phyloP scores from a whole-genome alignment of 2,329 filamentous ascomycete species.

The Lecanoromycetidae sp. region DNA sequence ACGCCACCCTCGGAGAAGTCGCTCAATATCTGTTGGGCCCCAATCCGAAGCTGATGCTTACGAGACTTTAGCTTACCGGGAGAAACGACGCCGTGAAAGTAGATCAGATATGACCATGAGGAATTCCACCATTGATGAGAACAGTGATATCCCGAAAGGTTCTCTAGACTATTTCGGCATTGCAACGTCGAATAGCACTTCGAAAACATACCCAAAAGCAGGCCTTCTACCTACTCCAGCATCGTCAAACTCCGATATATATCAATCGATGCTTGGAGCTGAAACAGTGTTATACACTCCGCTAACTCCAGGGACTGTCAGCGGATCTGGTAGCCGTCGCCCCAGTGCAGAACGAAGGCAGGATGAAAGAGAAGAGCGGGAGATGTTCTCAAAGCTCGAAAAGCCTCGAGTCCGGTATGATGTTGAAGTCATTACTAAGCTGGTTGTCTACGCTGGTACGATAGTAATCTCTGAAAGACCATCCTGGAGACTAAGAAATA shows the following conservation, averaged over 20 bases:
- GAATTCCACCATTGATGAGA: constrained; percentile 8
- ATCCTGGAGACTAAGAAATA: constrained; percentile 14
- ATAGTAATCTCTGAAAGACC: not conserved
- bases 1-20: constrained; percentile 60
- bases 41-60: constrained; percentile 95
- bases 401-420: constrained; percentile 88
- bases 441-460: constrained; percentile 77
- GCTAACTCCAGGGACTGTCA: constrained; percentile 4
- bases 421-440: constrained; percentile 94
- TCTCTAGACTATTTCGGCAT: constrained; percentile 11
- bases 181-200: constrained; percentile 10
- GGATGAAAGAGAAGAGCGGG: constrained; percentile 48
- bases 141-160: not conserved
- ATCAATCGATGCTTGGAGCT: constrained; percentile 11
- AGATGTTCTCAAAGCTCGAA: constrained; percentile 74
- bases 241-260: constrained; percentile 11
- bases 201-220: not conserved
- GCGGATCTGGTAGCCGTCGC: constrained; percentile 8
- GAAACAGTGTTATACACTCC: constrained; percentile 12
- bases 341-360: constrained; percentile 32
- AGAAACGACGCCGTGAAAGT: constrained; percentile 53
- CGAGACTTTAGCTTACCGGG: constrained; percentile 84
- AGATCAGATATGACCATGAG: constrained; percentile 29
- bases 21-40: constrained; percentile 80
- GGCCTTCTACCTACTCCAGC: constrained; percentile 12